Evolutionary conservation across 2,329 filamentous ascomycete species (phyloP).

Genomic region (Colletotrichum sp.): DNA sequence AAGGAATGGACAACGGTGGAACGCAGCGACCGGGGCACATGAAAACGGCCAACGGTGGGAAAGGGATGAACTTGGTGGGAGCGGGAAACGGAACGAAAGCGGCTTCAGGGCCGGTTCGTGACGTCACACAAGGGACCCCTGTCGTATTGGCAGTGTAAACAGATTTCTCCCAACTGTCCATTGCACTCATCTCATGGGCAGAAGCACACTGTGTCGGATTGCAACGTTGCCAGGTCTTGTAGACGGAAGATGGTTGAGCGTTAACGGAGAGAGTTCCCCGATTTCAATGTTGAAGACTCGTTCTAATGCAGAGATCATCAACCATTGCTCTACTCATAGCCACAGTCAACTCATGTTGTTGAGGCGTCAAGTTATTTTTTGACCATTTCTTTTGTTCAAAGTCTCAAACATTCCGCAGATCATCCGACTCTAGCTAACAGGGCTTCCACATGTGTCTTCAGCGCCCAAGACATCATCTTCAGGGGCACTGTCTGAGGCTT

Average conservation of each 20-base stretch:
- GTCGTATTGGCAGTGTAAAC: neutral
- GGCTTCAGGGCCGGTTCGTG: neutral
- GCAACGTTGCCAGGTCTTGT: neutral
- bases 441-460: neutral
- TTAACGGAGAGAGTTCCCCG: neutral
- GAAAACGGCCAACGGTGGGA: neutral
- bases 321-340: neutral
- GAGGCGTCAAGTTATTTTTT: neutral
- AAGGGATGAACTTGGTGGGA: neutral
- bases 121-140: slow-evolving; percentile 1
- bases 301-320: neutral
- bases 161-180: neutral
- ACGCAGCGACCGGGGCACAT: neutral
- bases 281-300: neutral
- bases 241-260: neutral
- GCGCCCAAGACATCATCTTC: neutral
- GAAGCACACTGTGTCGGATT: neutral
- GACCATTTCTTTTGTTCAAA: neutral
- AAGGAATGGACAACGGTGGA: neutral
- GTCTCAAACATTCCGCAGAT: neutral
- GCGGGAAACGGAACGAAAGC: neutral
- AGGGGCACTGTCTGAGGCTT: neutral
- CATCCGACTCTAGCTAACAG: neutral
- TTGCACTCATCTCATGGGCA: neutral
- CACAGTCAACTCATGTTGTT: neutral